Evolutionary conservation across 352 stramenopile genomes (phyloP).

Genomic region (Phytophthora pinifolia): DNA sequence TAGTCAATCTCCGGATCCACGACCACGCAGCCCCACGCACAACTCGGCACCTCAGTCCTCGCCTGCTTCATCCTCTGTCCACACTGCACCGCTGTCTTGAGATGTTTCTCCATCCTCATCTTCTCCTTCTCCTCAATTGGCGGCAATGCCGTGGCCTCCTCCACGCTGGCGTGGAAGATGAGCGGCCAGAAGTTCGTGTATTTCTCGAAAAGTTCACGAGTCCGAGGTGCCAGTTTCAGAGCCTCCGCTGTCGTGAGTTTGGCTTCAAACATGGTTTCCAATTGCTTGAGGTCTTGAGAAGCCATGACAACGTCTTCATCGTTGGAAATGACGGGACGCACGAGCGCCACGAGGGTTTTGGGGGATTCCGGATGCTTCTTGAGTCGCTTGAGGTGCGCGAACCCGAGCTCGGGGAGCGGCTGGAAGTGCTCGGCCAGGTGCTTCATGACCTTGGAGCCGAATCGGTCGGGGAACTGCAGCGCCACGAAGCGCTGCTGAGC

Average conservation of each 20-base stretch:
- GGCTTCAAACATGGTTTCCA: conserved; percentile 46
- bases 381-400: conserved; percentile 81
- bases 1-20: conserved; percentile 44
- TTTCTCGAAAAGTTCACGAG: conserved; percentile 57
- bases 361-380: conserved; percentile 57
- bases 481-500: conserved; percentile 70
- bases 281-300: conserved; percentile 24
- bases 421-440: conserved; percentile 50
- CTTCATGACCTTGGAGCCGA: conserved; percentile 71
- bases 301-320: conserved; percentile 7
- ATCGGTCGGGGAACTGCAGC: conserved; percentile 60
- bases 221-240: conserved; percentile 56
- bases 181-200: conserved; percentile 72
- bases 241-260: conserved; percentile 44
- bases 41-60: conserved; percentile 24
- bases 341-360: conserved; percentile 54
- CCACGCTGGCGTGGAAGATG: conserved; percentile 79
- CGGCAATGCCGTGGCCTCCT: conserved; percentile 39
- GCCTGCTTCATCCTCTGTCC: conserved; percentile 22
- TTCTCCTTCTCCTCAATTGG: conserved; percentile 44
- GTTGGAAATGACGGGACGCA: conserved; percentile 33
- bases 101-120: conserved; percentile 25
- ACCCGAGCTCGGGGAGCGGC: conserved; percentile 61
- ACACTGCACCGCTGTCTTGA: conserved; percentile 26
- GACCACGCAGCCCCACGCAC: conserved; percentile 53